These are phyloP conservation scores for Skeletonema costatum DNA, from an alignment of 108 stramenopile species.

Conservation along the genomic window DNA sequence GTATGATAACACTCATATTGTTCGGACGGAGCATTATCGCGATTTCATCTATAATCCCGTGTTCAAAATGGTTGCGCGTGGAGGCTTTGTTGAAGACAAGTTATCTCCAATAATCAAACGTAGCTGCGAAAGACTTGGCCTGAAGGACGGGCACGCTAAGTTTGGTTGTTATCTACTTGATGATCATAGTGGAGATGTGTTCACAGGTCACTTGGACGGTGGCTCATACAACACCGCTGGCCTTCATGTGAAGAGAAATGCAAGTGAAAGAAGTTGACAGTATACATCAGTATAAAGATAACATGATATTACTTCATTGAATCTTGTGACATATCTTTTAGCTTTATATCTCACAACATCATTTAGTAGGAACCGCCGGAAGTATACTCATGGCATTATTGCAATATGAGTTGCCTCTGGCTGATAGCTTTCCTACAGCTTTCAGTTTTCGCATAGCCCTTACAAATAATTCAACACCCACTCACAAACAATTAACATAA, in stretches of 20 bases:
- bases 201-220: constrained; percentile 88
- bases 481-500: not conserved
- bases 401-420: not conserved
- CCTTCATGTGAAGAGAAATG: not conserved
- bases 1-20: constrained; percentile 90
- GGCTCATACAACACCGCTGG: constrained; percentile 54
- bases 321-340: not conserved
- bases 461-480: not conserved
- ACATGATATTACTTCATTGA: not conserved
- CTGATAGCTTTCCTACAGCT: not conserved
- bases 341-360: not conserved
- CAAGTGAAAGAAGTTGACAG: not conserved
- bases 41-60: constrained; percentile 81
- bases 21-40: constrained; percentile 75
- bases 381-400: not conserved
- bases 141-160: constrained; percentile 64
- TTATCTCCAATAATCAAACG: constrained; percentile 67
- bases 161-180: constrained; percentile 87
- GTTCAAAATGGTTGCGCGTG: constrained; percentile 77
- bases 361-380: not conserved
- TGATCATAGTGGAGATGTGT: constrained; percentile 82
- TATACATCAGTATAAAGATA: not conserved
- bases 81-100: constrained; percentile 90
- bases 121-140: constrained; percentile 69
- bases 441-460: not conserved